Percentiles rank a stretch among this genome's conserved stretches.
Conservation (phyloP, 768 basidiomycete genomes). For the Sarcodon sp. region DNA sequence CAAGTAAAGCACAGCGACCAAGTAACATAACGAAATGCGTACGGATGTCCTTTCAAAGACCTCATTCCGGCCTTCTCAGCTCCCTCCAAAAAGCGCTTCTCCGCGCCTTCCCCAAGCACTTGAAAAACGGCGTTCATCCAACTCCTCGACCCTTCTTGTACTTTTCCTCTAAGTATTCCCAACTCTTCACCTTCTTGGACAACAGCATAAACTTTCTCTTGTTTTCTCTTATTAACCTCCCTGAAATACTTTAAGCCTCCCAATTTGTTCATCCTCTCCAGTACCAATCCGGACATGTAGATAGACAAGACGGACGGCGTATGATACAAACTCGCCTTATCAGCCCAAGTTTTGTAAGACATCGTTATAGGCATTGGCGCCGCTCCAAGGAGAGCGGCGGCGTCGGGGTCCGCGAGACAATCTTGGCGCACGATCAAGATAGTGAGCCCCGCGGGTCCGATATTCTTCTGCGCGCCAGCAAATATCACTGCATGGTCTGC, state of each 20-base stretch:
- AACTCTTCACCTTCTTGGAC: conserved; percentile 57
- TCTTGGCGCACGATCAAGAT: conserved; percentile 93
- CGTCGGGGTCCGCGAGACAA: conserved; percentile 83
- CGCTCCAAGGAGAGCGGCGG: conserved; percentile 61
- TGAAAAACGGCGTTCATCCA: conserved; percentile 96
- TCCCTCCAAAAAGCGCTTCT: conserved; percentile 68
- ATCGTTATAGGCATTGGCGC: conserved; percentile 65
- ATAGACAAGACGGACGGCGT: conserved; percentile 89
- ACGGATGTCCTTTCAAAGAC: conserved; percentile 90
- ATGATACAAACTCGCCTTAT: conserved; percentile 73
- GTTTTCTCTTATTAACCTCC: conserved; percentile 57
- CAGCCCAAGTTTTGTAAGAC: conserved; percentile 73
- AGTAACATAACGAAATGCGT: conserved; percentile 15
- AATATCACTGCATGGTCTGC: conserved; percentile 89
- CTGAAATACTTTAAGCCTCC: conserved; percentile 61
- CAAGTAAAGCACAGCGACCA: background rate
- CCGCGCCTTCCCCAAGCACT: conserved; percentile 46
- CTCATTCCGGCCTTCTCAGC: conserved; percentile 74
- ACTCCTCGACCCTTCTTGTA: conserved; percentile 65
- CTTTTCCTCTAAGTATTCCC: conserved; percentile 62
- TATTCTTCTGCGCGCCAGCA: conserved; percentile 96
- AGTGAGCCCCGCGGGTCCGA: conserved; percentile 89
- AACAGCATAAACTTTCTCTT: conserved; percentile 61
- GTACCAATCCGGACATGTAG: conserved; percentile 81
- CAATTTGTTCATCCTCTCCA: conserved; percentile 50